Percentiles rank a stretch among this genome's conserved stretches.
These are phyloP conservation scores for Colletotrichum liriopes DNA, from an alignment of 2,329 filamentous ascomycete genomes.

Conservation along the genomic window DNA sequence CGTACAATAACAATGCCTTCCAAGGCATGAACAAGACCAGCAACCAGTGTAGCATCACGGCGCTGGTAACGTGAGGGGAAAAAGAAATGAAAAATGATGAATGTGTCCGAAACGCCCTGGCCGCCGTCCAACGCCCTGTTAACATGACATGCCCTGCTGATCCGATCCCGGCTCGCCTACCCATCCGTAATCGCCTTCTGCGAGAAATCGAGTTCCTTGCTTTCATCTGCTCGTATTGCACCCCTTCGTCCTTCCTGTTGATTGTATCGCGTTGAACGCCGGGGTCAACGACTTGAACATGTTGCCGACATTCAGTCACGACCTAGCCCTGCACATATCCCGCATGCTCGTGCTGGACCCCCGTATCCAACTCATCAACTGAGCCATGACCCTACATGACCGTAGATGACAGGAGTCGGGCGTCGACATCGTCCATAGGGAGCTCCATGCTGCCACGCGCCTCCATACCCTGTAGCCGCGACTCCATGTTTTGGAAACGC, in stretches of 20 bases:
- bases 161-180: slow-evolving; percentile 24
- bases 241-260: not conserved
- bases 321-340: not conserved
- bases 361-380: not conserved
- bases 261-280: not conserved
- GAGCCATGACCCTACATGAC: slow-evolving; percentile 57
- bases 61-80: not conserved
- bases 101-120: slow-evolving; percentile 34
- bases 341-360: not conserved
- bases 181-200: slow-evolving; percentile 10
- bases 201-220: slow-evolving; percentile 4
- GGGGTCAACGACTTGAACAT: slow-evolving; percentile 1
- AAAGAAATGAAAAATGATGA: slow-evolving; percentile 8
- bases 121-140: slow-evolving; percentile 37
- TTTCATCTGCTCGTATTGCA: slow-evolving; percentile 14
- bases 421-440: slow-evolving; percentile 63
- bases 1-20: slow-evolving; percentile 10
- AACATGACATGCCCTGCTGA: slow-evolving; percentile 32
- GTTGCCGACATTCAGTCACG: slow-evolving; percentile 1
- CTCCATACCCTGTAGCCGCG: slow-evolving; percentile 60
- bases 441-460: slow-evolving; percentile 46
- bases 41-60: slow-evolving; percentile 11
- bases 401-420: slow-evolving; percentile 59
- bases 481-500: slow-evolving; percentile 62
- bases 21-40: not conserved